Evolutionary conservation across 805 yeast species (phyloP), one percentile per base, ranked within the genome.

Genomic region (Pichia californica): DNA sequence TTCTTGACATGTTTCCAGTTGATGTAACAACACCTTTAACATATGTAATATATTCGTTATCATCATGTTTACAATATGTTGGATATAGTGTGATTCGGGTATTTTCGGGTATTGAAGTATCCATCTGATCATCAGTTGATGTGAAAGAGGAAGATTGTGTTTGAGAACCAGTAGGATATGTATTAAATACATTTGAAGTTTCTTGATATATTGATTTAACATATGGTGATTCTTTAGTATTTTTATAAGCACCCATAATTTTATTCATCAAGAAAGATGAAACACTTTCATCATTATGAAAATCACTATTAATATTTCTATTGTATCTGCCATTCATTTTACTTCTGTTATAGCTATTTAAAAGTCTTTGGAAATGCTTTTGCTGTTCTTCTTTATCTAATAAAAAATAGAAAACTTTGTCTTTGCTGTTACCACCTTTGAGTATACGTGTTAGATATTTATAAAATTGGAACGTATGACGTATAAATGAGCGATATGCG

Each of bases 11-110:
- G 8, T 73, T 67, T 1, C 94, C 94, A 0, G 88, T 87, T 33
- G 84, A 70, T 41, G 55, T 72, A 23, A 83, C 64, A 74, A 84
- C 77, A 7, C 96, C 96, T 35, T 85, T 71, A 3, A 89, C 76
- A 29, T 78, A 77, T 2, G 83, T 74, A 31, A 74, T 73, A 49
- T 68, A 77, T 40, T 67, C 69, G 14, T 57, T 60, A n/a, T 41
- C 21, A 10, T 54, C 58, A 16, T 48, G 54, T 7, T 76, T 62
- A 0, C 79, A 69, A 58, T 71, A 81, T 4, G 81, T 71, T 19
- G 82, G 83, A 51, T 76, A 80, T 31, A 82, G 61, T 2, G 77
- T 60, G n/a, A 87, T 70, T 15, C 73, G 63, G 26, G 88, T 79
- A 50, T 82, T 81, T 26, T 63, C 59, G 0, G 86, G 83, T 21